Conservation (phyloP, 208 protist genomes). For the Trypanosoma lewisi region DNA sequence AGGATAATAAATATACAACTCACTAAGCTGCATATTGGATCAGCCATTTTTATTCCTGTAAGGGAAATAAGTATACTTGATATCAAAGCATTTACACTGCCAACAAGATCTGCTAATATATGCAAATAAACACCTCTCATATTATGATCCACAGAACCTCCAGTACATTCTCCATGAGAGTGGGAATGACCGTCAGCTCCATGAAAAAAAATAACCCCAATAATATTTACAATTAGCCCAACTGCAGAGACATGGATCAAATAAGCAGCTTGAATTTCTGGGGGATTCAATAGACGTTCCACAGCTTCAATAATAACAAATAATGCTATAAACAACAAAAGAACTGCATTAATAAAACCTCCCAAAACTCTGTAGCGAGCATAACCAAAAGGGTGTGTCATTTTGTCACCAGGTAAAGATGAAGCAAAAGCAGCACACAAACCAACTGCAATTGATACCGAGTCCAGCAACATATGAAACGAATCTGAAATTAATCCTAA, state of each 20-base stretch:
- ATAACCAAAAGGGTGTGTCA: conserved; percentile 82
- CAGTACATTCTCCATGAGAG: conserved; percentile 33
- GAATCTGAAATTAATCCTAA: conserved; percentile 94
- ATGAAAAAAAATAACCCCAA: conserved; percentile 86
- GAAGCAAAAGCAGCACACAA: conserved; percentile 89
- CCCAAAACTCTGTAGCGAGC: conserved; percentile 77
- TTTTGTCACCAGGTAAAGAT: conserved; percentile 82
- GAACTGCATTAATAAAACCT: conserved; percentile 85
- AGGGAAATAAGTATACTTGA: conserved; percentile 70
- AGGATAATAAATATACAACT: conserved; percentile 67
- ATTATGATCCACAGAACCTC: conserved; percentile 63
- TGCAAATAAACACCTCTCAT: conserved; percentile 87
- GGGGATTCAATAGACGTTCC: conserved; percentile 74
- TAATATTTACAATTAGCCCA: conserved; percentile 81
- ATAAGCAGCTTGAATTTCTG: conserved; percentile 69
- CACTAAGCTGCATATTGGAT: conserved; percentile 77
- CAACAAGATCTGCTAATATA: conserved; percentile 86
- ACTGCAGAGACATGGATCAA: conserved; percentile 78
- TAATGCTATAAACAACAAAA: conserved; percentile 76
- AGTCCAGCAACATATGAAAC: conserved; percentile 98
- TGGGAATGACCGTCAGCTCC: conserved; percentile 58
- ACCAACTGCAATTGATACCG: conserved; percentile 92
- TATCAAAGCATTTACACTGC: conserved; percentile 84
- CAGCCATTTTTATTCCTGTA: conserved; percentile 56
- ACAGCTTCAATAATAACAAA: conserved; percentile 82